Conservation (phyloP, 2,329 filamentous ascomycete species). For the Eurotiales sp. region DNA sequence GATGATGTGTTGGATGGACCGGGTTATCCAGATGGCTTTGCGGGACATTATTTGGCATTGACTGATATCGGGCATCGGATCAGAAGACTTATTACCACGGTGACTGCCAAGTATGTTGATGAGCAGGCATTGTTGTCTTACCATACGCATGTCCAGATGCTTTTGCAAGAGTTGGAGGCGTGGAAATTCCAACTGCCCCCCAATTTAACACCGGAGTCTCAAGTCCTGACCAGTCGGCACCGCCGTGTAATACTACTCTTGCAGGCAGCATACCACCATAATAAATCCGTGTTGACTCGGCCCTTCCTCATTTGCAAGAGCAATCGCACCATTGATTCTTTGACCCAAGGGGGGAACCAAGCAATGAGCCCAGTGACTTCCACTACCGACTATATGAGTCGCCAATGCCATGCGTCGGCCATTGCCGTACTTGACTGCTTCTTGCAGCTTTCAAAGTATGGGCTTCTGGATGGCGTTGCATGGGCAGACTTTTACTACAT, state of each 20-base stretch:
- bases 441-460: slow-evolving; percentile 26
- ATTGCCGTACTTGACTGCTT: slow-evolving; percentile 30
- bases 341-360: slow-evolving; percentile 13
- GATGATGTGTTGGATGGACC: slow-evolving; percentile 23
- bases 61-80: slow-evolving; percentile 19
- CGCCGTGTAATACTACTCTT: slow-evolving; percentile 28
- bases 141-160: slow-evolving; percentile 5
- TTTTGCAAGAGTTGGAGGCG: slow-evolving; percentile 20
- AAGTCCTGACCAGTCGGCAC: slow-evolving; percentile 6
- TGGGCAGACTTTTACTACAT: slow-evolving; percentile 36
- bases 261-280: slow-evolving; percentile 33
- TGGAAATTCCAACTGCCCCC: slow-evolving; percentile 24
- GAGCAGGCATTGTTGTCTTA: slow-evolving; percentile 3
- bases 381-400: slow-evolving; percentile 19
- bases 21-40: slow-evolving; percentile 29
- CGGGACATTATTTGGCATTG: slow-evolving; percentile 26
- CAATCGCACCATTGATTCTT: slow-evolving; percentile 9
- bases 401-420: slow-evolving; percentile 28
- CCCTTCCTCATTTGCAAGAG: slow-evolving; percentile 23
- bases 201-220: slow-evolving; percentile 20
- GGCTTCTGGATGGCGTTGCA: slow-evolving; percentile 32
- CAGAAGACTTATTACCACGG: slow-evolving; percentile 8
- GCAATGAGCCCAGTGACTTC: slow-evolving; percentile 13
- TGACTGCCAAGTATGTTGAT: slow-evolving; percentile 5
- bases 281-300: slow-evolving; percentile 30